phyloP scores from a whole-genome alignment of 169 alveolate species.

The Perkinsus chesapeaki region DNA sequence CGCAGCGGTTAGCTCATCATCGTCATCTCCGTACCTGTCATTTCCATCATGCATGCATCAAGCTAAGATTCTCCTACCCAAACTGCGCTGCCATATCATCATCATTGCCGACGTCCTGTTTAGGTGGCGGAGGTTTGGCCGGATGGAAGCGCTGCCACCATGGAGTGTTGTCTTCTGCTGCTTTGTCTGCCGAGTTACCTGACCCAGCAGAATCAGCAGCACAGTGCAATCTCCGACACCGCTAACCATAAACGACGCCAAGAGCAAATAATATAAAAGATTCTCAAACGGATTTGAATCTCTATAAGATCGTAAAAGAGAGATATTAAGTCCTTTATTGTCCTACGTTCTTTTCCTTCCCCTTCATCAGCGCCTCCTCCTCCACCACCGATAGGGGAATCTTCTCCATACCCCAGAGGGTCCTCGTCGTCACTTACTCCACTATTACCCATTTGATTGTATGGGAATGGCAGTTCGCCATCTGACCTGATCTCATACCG shows the following conservation, averaged over 20 bases:
- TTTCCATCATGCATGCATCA: not conserved
- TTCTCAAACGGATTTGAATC: too few species aligned
- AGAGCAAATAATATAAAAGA: too few species aligned
- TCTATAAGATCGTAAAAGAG: too few species aligned
- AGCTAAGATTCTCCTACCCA: not conserved
- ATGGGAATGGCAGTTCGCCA: not conserved
- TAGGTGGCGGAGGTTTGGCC: not conserved
- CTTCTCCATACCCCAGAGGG: not conserved
- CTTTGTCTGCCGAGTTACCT: not conserved
- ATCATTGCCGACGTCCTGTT: not conserved
- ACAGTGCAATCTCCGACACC: not conserved
- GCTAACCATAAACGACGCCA: too few species aligned
- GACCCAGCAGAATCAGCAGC: not conserved
- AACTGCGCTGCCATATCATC: not conserved
- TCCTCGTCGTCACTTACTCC: not conserved
- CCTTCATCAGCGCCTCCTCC: not conserved
- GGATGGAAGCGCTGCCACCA: conserved; percentile 2
- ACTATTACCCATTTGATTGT: not conserved
- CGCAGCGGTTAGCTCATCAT: not conserved
- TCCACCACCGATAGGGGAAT: not conserved
- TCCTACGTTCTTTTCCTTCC: not conserved
- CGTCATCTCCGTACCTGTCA: not conserved
- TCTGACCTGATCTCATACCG: not conserved
- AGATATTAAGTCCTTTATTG: too few species aligned
- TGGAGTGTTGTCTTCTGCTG: not conserved